Evolutionary conservation across 345 rosid genomes (phyloP).

Genomic region (Cardamine resedifolia): DNA sequence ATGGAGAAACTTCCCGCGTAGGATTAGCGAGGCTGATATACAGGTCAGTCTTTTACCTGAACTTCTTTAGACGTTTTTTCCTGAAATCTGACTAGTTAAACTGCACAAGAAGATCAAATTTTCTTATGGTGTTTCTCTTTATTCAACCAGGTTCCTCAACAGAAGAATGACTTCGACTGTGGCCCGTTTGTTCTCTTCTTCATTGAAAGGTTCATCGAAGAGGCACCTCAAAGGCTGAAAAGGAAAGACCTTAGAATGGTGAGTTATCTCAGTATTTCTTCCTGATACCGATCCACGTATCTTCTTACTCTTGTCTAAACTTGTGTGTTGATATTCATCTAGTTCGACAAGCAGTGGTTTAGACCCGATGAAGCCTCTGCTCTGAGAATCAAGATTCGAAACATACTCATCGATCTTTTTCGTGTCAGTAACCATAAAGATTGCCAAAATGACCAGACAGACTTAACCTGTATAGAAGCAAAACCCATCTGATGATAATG

Average conservation of each 20-base stretch:
- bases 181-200: conserved; percentile 90
- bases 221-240: conserved; percentile 80
- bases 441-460: conserved; percentile 12
- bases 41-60: conserved; percentile 38
- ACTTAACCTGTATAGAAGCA: conserved; percentile 2
- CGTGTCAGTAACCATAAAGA: conserved; percentile 28
- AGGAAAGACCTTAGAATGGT: conserved; percentile 79
- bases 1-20: conserved; percentile 62
- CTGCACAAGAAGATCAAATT: background rate
- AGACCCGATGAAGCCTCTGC: conserved; percentile 81
- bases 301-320: conserved; percentile 9
- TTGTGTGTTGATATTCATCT: background rate
- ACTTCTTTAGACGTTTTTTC: background rate
- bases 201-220: conserved; percentile 79
- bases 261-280: conserved; percentile 20
- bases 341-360: conserved; percentile 92
- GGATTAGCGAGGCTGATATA: conserved; percentile 54
- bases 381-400: conserved; percentile 64
- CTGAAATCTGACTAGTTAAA: background rate
- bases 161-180: conserved; percentile 87
- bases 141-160: conserved; percentile 83
- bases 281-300: background rate
- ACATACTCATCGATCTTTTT: conserved; percentile 55
- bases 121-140: conserved; percentile 13
- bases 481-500: conserved; percentile 14